Evolutionary conservation across 371 early-diverging fungal species (phyloP).

Genomic region (Haplosporangium sp.): DNA sequence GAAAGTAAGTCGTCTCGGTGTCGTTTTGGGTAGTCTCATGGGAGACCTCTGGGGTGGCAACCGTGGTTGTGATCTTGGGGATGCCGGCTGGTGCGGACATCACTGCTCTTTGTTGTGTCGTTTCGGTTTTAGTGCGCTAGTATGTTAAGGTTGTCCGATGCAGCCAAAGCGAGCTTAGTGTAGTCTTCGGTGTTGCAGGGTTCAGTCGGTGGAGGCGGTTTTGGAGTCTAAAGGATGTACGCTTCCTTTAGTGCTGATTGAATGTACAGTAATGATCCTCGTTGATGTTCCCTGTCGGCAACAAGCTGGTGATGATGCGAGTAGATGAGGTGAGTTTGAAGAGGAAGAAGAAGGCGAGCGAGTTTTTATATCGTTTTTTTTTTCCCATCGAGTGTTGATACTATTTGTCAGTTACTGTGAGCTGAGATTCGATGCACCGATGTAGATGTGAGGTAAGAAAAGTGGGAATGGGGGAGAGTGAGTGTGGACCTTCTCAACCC

Average conservation of each 20-base stretch:
- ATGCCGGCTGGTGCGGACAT: slow-evolving; percentile 12
- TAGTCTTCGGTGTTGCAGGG: slow-evolving; percentile 6
- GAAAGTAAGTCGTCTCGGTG: slow-evolving; percentile 7
- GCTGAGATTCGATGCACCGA: slow-evolving; percentile 2
- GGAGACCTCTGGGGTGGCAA: slow-evolving; percentile 11
- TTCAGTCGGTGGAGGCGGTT: too few relatives aligned
- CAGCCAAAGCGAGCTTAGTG: too few relatives aligned
- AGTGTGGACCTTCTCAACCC: background rate
- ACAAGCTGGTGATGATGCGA: background rate
- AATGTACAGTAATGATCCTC: background rate
- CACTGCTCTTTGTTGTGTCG: background rate
- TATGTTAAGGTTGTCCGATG: too few relatives aligned
- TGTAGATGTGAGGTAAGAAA: background rate
- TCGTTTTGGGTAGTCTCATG: background rate
- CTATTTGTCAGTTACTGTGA: background rate
- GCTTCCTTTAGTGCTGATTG: background rate
- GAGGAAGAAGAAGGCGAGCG: too few relatives aligned
- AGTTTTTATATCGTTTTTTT: background rate
- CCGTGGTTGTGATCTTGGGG: slow-evolving; percentile 34
- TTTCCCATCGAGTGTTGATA: background rate
- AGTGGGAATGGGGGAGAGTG: background rate
- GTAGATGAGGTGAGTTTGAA: too few relatives aligned
- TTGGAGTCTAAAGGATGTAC: background rate
- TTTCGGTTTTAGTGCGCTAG: background rate
- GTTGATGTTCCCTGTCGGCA: too few relatives aligned